Base-by-base conservation (phyloP, 768 basidiomycete species). In the Dioszegia crocea region DNA sequence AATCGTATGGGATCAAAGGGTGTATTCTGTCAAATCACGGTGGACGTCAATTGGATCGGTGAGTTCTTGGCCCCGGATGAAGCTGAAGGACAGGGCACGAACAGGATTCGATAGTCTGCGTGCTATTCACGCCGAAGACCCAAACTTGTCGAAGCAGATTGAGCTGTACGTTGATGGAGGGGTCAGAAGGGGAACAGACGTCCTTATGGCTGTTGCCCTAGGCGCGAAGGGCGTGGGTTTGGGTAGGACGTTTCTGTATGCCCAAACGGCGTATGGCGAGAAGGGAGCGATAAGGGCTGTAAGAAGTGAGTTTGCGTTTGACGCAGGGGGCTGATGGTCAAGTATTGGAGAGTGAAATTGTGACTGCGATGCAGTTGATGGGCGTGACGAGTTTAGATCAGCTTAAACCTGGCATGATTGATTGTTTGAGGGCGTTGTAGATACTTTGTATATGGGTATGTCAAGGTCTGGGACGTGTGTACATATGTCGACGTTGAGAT, bases 81-180 rank as follows among this genome's bases (percentile, higher is more conserved):
- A 11, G n/a, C 49, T 51, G n/a, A 38, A 21, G 21, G 9, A n/a
- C 54, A 71, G 67, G 48, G 70, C 62, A 30, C 68, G 66, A 3
- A 68, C 70, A 12, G 79, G 79, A 8, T 80, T 82, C 62, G 79
- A 80, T 70, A 83, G 90, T 3, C 81, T 76, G 23, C 59, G 72
- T 38, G 53, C 59, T 12, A 71, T 76, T 3, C 65, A 74, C 46
- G 62, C 57, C 1, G 61, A 75, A 41, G 70, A 74, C 36, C 77
- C 78, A 2, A 60, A 66, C 17, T 49, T 78, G 2, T 56, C 70
- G 4, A 63, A 71, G 31, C 53, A 76, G 17, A 46, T 79, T 14
- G 78, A 80, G 40, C 87, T 96, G 1, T 94, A 91, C 65, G 84
- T 94, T 50, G 91, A 96, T 67, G 91, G 91, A 74, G 88, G 88